Evolutionary conservation across 2,329 filamentous ascomycete genomes (phyloP), one percentile per base, ranked within the genome.

Genomic region (Pestalotiopsis fici): DNA sequence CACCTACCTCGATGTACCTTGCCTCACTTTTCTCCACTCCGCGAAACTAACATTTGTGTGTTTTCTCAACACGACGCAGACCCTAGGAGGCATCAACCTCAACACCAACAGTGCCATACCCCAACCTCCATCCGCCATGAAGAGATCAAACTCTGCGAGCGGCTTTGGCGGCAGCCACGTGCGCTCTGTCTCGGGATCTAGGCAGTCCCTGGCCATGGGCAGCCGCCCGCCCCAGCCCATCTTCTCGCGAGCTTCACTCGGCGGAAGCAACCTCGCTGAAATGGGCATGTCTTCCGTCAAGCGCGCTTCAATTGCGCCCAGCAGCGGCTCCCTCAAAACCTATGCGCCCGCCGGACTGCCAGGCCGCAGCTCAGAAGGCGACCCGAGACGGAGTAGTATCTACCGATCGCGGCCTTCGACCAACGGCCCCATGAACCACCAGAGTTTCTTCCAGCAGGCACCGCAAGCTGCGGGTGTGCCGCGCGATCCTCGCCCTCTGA

Each of bases 371-470:
- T 86, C 83, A 73, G 87, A 83, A 77, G 75, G 84, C 79, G 85
- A 90, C 25, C 56, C 39, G 68, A 83, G 93, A 74, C 79, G 96
- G 71, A 98, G 95, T 82, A 98, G 95, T 77, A 91, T 98, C 71
- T 90, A 94, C 81, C 88, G 89, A 73, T 75, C 84, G 4, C 88
- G 92, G n/a, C 88, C 89, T 13, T 95, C 93, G 1, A 87, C 85
- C 15, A 85, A 83, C 57, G 92, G 89, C 2, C 87, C 89, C n/a
- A 86, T 89, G 72, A 88, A 85, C 63, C 93, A 96, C 73, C 95
- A 98, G 79, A 97, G 94, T 69, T 98, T 99, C 84, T 99, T 99
- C 80, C 92, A 95, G 73, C 93, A 95, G 70, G 93, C 90, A 25
- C 93, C 94, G 3, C 89, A 91, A 67, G 88, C 92, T 3, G 94